Conservation (phyloP, 805 yeast species). For the Komagataella kurtzmanii region DNA sequence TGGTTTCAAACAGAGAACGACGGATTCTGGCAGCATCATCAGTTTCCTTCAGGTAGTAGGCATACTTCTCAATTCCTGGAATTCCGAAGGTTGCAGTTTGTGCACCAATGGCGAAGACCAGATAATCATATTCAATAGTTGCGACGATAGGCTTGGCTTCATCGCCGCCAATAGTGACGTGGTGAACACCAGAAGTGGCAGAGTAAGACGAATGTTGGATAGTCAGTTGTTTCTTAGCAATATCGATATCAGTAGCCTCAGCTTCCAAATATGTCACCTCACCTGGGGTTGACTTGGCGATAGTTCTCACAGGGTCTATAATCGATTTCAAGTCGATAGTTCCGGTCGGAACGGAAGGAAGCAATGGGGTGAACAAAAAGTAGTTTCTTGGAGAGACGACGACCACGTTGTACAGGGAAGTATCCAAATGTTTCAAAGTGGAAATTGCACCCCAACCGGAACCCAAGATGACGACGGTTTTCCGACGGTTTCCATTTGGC, state of each 20-base stretch:
- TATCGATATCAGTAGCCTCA: conserved; percentile 76
- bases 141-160: conserved; percentile 29
- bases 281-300: conserved; percentile 64
- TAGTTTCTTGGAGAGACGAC: conserved; percentile 91
- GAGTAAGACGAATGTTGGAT: conserved; percentile 39
- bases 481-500: conserved; percentile 43
- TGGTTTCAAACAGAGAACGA: conserved; percentile 68
- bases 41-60: conserved; percentile 82
- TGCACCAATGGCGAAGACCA: conserved; percentile 91
- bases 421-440: conserved; percentile 70
- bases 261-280: conserved; percentile 82
- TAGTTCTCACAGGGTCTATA: conserved; percentile 83
- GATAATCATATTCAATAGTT: conserved; percentile 56
- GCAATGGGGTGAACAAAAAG: conserved; percentile 88
- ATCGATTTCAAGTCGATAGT: conserved; percentile 83
- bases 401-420: conserved; percentile 77
- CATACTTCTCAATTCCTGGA: conserved; percentile 85
- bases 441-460: conserved; percentile 96
- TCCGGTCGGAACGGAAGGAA: conserved; percentile 93
- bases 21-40: conserved; percentile 80
- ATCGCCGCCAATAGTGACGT: background rate
- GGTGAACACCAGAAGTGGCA: background rate
- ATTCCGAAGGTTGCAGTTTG: conserved; percentile 90
- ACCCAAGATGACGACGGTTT: conserved; percentile 69
- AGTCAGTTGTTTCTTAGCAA: conserved; percentile 47